Conservation (phyloP, 2,329 filamentous ascomycete genomes). For the Chalara sp. region DNA sequence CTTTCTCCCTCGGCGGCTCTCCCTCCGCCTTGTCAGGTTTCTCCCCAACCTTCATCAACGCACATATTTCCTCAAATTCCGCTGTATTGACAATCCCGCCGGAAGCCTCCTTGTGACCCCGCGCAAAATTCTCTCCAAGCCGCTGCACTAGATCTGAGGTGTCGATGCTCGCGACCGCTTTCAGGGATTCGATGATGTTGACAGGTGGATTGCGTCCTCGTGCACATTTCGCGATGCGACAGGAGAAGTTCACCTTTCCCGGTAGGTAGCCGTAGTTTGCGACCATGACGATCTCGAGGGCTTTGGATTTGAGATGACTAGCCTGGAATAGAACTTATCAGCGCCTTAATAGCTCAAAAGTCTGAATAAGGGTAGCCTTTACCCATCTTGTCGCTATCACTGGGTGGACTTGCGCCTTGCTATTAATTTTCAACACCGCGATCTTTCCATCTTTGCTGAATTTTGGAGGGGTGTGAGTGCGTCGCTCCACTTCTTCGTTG, state of each 20-base stretch:
- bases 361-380: neutral
- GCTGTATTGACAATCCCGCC: constrained; percentile 54
- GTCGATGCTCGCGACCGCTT: constrained; percentile 40
- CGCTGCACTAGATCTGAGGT: constrained; percentile 35
- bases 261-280: constrained; percentile 61
- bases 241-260: constrained; percentile 61
- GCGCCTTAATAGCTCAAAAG: neutral
- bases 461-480: constrained; percentile 54
- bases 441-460: constrained; percentile 57
- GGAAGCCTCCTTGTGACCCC: constrained; percentile 61
- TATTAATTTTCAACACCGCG: constrained; percentile 55
- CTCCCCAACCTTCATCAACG: constrained; percentile 50
- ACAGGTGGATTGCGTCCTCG: constrained; percentile 46
- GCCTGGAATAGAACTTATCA: constrained; percentile 26
- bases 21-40: constrained; percentile 33
- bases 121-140: constrained; percentile 56
- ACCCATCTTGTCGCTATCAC: constrained; percentile 60
- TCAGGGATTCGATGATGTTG: constrained; percentile 55
- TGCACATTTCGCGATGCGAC: constrained; percentile 52
- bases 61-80: constrained; percentile 60
- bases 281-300: constrained; percentile 57
- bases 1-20: constrained; percentile 29
- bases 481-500: constrained; percentile 52
- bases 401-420: constrained; percentile 56
- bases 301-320: constrained; percentile 48